Evolutionary conservation across 176 grass and related monocot species (phyloP).

Genomic region (Tillandsia fasciculata): DNA sequence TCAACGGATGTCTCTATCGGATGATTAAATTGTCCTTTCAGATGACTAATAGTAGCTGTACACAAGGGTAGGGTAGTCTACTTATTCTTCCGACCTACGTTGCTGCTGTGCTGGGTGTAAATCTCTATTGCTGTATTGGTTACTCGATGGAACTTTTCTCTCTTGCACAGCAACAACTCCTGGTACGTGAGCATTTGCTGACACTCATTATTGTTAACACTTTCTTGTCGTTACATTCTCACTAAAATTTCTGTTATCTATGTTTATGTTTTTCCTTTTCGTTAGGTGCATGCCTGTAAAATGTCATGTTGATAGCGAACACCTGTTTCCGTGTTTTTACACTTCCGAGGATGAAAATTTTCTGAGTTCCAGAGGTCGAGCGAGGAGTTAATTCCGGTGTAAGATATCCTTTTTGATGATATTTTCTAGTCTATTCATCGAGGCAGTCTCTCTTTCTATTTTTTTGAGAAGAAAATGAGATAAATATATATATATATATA

Average conservation of each 20-base stretch:
- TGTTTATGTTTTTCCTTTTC: neutral
- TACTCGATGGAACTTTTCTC: neutral
- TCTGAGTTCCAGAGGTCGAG: constrained; percentile 15
- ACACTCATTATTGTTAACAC: neutral
- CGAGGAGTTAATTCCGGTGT: constrained; percentile 21
- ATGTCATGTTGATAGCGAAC: constrained; percentile 7
- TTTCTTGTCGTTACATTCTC: neutral
- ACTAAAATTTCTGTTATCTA: neutral
- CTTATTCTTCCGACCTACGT: neutral
- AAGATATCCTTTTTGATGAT: constrained; percentile 38
- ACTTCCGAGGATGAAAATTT: constrained; percentile 16
- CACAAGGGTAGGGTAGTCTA: neutral
- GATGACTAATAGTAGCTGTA: constrained; percentile 4
- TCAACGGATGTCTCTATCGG: constrained; percentile 30
- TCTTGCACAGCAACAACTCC: constrained; percentile 2
- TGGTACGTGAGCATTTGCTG: neutral
- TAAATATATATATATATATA: neutral
- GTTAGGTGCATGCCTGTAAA: neutral
- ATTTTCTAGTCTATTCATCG: constrained; percentile 7
- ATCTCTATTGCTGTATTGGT: neutral
- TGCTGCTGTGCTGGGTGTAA: constrained; percentile 13
- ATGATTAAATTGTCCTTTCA: constrained; percentile 18
- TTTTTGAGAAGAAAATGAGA: constrained; percentile 13
- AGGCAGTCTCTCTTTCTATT: neutral
- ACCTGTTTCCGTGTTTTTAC: constrained; percentile 11